These are phyloP conservation scores for Aspergillus incahuasiensis DNA, from an alignment of 495 filamentous ascomycete species.

Conservation along the genomic window DNA sequence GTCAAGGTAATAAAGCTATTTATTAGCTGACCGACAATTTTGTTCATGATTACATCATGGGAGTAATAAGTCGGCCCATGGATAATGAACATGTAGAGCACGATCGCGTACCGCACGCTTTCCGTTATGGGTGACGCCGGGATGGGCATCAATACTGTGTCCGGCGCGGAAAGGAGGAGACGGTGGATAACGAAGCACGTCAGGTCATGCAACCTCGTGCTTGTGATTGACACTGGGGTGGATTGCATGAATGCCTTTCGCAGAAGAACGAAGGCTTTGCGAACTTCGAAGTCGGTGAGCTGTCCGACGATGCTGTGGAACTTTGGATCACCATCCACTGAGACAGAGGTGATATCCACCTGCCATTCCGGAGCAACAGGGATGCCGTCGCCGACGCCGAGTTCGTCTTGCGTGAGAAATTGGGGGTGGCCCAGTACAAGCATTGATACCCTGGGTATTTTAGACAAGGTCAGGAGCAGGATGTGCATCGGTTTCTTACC, in stretches of 20 bases:
- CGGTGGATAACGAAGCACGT: conserved; percentile 47
- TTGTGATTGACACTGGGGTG: conserved; percentile 22
- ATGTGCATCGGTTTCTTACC: no score
- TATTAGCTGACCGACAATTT: conserved; percentile 27
- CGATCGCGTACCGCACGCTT: conserved; percentile 40
- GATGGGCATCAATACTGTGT: background rate
- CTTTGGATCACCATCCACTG: conserved; percentile 5
- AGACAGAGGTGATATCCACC: conserved; percentile 13
- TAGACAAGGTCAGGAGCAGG: background rate
- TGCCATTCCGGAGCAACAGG: conserved; percentile 43
- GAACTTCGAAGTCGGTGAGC: conserved; percentile 27
- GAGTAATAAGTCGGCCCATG: conserved; percentile 50
- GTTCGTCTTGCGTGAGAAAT: conserved; percentile 45
- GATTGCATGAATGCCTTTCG: conserved; percentile 33
- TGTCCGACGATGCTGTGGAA: no score
- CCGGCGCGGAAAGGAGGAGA: conserved; percentile 31
- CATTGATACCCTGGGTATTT: conserved; percentile 43
- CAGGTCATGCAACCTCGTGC: conserved; percentile 44
- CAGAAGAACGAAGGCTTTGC: conserved; percentile 38
- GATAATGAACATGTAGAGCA: conserved; percentile 47
- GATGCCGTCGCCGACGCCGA: conserved; percentile 43
- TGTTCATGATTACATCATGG: conserved; percentile 36
- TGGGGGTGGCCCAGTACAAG: conserved; percentile 44
- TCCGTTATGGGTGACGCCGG: conserved; percentile 27
- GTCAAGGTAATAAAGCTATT: conserved; percentile 23